Base-by-base conservation (phyloP, 768 basidiomycete genomes). In the Leccinum pellstonianum region DNA sequence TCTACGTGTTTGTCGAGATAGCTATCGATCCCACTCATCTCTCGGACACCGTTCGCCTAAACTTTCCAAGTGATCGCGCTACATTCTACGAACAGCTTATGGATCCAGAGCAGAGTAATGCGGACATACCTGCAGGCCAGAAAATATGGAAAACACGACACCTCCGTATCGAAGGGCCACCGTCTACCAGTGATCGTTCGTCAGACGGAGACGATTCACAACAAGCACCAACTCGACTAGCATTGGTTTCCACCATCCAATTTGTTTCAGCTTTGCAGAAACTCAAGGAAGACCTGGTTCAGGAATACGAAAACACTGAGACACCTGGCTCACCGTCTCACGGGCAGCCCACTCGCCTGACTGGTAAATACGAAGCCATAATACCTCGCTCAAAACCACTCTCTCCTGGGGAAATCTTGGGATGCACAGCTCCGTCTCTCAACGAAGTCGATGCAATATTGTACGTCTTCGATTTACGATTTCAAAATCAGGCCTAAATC, bases 1-100 rank as follows among this genome's bases (percentile, higher is more conserved):
- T 99, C 19, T 99, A 99, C 70, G 83, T 99, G 57, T 99, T 99
- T 68, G 97, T 99, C 25, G 97, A 99, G 74, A 98, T 99, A 62
- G 82, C 85, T 14, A 93, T 99, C 67, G 97, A 99, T 73, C 86
- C 90, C 0, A 63, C 75, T 0, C 97, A 99, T 74, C 83, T 98
- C 33, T 78, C 79, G 3, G 83, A 93, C 65, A 92, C 95, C 1
- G 81, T 99, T 60, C 86, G 95, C 12, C 79, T 89, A 61, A 98
- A 98, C 74, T 91, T 99, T 64, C 93, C 97, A 2, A 83, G 86
- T 31, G 83, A 90, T 61, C 84, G 90, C 17, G 73, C 77, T 25
- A 74, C 74, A 12, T 96, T 98, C 73, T 77, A 81, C 46, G 81
- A 85, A 61, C 76, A 81, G 6, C 74, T 96, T 7, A 66, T 95